Base-by-base conservation (phyloP, 495 filamentous ascomycete species). In the Tuber brumale region DNA sequence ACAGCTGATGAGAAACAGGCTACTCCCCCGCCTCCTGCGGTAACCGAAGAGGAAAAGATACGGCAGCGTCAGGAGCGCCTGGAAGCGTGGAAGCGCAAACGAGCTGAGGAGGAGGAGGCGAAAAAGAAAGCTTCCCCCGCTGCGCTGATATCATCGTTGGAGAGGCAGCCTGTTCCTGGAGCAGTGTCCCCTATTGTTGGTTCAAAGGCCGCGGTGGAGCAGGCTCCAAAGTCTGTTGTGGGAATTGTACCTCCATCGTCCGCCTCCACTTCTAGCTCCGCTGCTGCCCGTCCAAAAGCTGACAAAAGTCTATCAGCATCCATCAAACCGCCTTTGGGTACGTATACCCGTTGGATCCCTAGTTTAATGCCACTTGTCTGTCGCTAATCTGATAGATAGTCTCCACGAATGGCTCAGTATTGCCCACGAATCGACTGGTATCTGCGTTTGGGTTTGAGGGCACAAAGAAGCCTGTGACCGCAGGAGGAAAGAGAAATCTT, bases 81-180 rank as follows among this genome's bases (percentile, higher is more conserved):
- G 45, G 92, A 94, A 83, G 93, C 93, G 77, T 97, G 94, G 94
- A 97, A 96, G 84, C 90, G 92, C 83, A 95, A 96, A 80, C 91
- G 93, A 77, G 89, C 89, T 27, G 93, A 92, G 51, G 89, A 94
- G 80, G 91, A 92, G 78, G 92, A 92, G 81, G 88, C 88, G 70
- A 94, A 93, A 80, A 90, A 93, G 83, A 91, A 90, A 74, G 90
- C 86, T 77, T 88, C 89, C 48, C 90, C 86, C 23, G 85, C 87
- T 45, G 83, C 91, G 46, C 84, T 88, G 66, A 87, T 89, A 72
- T 88, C 89, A 75, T 88, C 87, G n/a, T 85, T 88, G 37, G 82
- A 83, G 45, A 84, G 86, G 35, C 84, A 85, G 39, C 84, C 81
- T 69, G 84, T 83, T 57, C 81, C 84, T 51, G 76, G 84, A 61